Base-by-base conservation (phyloP, 306 rosid genomes). In the Vigna reflexopilosa region DNA sequence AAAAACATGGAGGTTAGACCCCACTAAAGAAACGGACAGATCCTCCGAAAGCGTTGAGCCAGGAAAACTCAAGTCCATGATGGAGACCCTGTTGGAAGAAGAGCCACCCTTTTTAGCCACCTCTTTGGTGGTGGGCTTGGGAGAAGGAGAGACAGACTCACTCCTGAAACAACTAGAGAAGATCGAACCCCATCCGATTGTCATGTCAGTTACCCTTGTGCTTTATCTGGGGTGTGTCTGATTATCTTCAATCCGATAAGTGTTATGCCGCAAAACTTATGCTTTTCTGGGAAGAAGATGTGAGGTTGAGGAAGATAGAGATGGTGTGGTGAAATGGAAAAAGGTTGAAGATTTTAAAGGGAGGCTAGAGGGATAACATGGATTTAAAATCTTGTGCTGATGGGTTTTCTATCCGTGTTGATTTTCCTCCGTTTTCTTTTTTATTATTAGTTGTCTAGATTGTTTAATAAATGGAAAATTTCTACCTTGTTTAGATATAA, bases 11-110 rank as follows among this genome's bases (percentile, higher is more conserved):
- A 96, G 83, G 48, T 96, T 90, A 14, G 97, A 90, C 0, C 99
- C 99, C 1, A 84, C 96, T 1, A 96, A 90, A 51, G 99, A 96
- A 2, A 93, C 63, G 0, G 99, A 96, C 5, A 95, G 80, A 50
- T 96, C 99, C 73, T 93, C 98, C 0, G 97, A 75, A 38, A 95
- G 76, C 7, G 84, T 81, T 22, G 77, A 44, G 83, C 97, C 85
- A 5, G 93, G 93, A 65, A 75, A 65, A 75, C 97, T 96, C 85
- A 93, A 82, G 86, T 96, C 99, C 12, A 89, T 55, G 0, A 86
- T 49, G 0, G 94, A 91, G 17, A 93, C 74, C 84, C 99, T 85
- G 30, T 80, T 86, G 17, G 83, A 90, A 16, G 97, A 90, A 17
- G 96, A 82, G 44, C 40, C 80, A 24, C 81, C 85, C 49, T 86